Evolutionary conservation across 257 asterid species (phyloP).

Genomic region (Plantago elongata): DNA sequence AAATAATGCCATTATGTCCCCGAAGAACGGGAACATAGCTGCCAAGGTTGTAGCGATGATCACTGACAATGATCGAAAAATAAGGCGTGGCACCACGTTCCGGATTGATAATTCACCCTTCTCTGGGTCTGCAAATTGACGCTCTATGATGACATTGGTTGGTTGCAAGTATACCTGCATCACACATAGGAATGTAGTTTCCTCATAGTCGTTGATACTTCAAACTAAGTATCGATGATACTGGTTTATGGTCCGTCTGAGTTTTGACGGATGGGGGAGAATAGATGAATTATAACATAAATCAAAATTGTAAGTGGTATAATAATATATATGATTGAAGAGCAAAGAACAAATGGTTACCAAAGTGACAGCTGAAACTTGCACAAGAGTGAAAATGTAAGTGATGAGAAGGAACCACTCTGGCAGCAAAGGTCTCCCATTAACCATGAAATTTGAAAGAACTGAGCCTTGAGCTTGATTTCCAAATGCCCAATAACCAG

Average conservation of each 20-base stretch:
- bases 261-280: no score
- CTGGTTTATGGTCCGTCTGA: no score
- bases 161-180: constrained; percentile 62
- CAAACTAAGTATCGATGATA: no score
- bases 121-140: constrained; percentile 45
- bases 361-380: constrained; percentile 41
- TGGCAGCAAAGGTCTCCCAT: constrained; percentile 46
- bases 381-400: constrained; percentile 45
- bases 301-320: no score
- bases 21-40: constrained; percentile 77
- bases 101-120: constrained; percentile 36
- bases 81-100: constrained; percentile 42
- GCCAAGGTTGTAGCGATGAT: constrained; percentile 46
- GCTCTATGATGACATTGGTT: constrained; percentile 51
- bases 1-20: constrained; percentile 63
- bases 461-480: constrained; percentile 43
- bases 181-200: no score
- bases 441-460: constrained; percentile 49
- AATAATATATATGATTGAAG: background rate
- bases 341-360: constrained; percentile 27
- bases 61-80: constrained; percentile 48
- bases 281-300: no score
- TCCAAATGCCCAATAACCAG: constrained; percentile 83
- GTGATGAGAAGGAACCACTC: constrained; percentile 51
- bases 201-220: no score